Conservation (phyloP, 1,139 yeast species). For the Nakaseomyces uthaithaninus region DNA sequence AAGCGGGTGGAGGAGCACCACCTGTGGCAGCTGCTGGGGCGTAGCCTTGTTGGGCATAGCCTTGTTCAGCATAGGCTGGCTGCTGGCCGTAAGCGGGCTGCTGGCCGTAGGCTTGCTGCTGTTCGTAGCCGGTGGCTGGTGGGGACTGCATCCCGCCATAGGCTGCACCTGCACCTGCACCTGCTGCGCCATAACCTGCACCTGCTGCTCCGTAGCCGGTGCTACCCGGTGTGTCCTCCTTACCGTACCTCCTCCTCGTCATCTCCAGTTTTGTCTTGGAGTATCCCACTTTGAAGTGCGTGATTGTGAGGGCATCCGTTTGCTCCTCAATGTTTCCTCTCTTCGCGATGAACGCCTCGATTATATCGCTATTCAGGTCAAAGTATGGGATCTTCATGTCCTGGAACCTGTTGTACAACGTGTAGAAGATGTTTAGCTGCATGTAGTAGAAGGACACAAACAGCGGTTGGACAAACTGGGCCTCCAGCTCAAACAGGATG, state of each 20-base stretch:
- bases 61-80: constrained; percentile 14
- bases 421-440: constrained; percentile 95
- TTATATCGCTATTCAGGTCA: constrained; percentile 73
- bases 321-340: constrained; percentile 88
- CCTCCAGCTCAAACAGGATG: constrained; percentile 73
- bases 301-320: constrained; percentile 76
- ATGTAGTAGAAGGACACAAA: constrained; percentile 91
- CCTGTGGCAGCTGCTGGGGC: constrained; percentile 9
- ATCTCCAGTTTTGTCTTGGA: constrained; percentile 78
- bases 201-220: constrained; percentile 27
- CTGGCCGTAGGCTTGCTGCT: constrained; percentile 13
- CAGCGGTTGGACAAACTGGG: constrained; percentile 84
- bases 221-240: constrained; percentile 26
- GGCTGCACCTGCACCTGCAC: constrained; percentile 15
- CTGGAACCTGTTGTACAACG: constrained; percentile 82
- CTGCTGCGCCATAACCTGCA: constrained; percentile 8
- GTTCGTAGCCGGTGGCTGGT: constrained; percentile 26
- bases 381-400: constrained; percentile 95
- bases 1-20: constrained; percentile 15
- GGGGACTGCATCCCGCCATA: constrained; percentile 15
- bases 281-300: constrained; percentile 84
- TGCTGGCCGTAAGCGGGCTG: constrained; percentile 15
- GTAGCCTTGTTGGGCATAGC: constrained; percentile 15
- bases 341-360: constrained; percentile 68
- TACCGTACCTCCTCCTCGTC: constrained; percentile 67